These are phyloP conservation scores for Kluyveromyces starmeri DNA, from an alignment of 805 yeast species.

Conservation along the genomic window DNA sequence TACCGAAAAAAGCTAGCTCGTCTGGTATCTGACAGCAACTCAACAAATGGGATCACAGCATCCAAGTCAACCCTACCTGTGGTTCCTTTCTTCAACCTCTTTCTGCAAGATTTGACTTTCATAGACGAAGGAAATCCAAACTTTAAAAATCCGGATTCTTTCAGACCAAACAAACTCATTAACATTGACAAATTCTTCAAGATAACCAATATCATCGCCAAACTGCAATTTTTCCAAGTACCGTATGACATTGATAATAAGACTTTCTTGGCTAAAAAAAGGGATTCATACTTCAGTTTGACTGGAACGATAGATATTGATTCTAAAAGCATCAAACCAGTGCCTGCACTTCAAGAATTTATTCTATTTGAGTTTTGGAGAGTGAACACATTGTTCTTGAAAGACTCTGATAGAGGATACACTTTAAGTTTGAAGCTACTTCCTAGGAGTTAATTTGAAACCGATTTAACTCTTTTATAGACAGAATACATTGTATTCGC, in stretches of 20 bases:
- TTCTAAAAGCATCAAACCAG: conserved; percentile 26
- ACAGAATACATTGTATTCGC: too few species aligned
- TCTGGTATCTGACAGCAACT: conserved; percentile 35
- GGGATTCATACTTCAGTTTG: conserved; percentile 22
- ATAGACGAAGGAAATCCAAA: conserved; percentile 76
- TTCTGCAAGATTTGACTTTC: conserved; percentile 71
- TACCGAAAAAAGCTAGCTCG: conserved; percentile 57
- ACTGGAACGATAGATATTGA: conserved; percentile 21
- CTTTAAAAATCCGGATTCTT: conserved; percentile 48
- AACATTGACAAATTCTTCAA: conserved; percentile 68
- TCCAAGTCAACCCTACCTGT: conserved; percentile 40
- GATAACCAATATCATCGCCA: conserved; percentile 56
- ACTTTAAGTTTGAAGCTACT: conserved; percentile 50
- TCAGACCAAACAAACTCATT: conserved; percentile 42
- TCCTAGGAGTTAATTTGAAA: conserved; percentile 12
- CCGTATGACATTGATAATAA: conserved; percentile 33
- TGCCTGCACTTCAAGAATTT: conserved; percentile 37
- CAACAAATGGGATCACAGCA: conserved; percentile 6
- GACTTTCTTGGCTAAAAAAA: conserved; percentile 13
- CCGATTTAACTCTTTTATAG: too few species aligned
- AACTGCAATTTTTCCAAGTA: conserved; percentile 59
- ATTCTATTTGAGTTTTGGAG: conserved; percentile 64
- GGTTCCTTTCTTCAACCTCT: conserved; percentile 69
- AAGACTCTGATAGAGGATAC: conserved; percentile 66
- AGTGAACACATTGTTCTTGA: conserved; percentile 48